Conservation (phyloP, 2,329 filamentous ascomycete genomes). For the Blastomyces emzantsi region DNA sequence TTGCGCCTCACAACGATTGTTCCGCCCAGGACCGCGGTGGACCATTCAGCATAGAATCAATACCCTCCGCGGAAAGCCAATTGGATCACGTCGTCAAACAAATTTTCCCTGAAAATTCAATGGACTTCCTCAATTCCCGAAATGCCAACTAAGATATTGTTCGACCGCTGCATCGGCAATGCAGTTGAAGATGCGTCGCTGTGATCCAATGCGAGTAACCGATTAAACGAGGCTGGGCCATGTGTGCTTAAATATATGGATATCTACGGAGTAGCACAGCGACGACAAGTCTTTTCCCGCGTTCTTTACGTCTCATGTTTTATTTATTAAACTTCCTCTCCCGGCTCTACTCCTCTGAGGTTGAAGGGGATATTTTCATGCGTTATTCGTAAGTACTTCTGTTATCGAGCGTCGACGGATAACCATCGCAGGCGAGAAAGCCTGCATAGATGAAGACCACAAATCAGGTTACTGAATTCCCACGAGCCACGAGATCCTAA, state of each 20-base stretch:
- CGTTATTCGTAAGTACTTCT: neutral
- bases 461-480: too few species aligned
- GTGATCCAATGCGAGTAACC: neutral
- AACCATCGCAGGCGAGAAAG: neutral
- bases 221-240: neutral
- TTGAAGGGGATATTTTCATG: neutral
- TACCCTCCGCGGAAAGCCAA: neutral
- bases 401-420: neutral
- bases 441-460: too few species aligned
- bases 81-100: neutral
- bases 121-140: neutral
- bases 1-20: neutral
- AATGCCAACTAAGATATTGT: neutral
- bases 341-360: neutral
- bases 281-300: too few species aligned
- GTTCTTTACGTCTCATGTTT: neutral
- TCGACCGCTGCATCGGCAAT: too few species aligned
- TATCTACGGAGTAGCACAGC: neutral
- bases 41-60: neutral
- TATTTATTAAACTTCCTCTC: neutral
- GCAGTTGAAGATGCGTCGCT: neutral
- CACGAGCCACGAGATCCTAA: too few species aligned
- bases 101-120: neutral
- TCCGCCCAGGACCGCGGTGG: neutral
- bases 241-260: neutral